Evolutionary conservation across 768 basidiomycete species (phyloP).

Genomic region (Zangia roseola): DNA sequence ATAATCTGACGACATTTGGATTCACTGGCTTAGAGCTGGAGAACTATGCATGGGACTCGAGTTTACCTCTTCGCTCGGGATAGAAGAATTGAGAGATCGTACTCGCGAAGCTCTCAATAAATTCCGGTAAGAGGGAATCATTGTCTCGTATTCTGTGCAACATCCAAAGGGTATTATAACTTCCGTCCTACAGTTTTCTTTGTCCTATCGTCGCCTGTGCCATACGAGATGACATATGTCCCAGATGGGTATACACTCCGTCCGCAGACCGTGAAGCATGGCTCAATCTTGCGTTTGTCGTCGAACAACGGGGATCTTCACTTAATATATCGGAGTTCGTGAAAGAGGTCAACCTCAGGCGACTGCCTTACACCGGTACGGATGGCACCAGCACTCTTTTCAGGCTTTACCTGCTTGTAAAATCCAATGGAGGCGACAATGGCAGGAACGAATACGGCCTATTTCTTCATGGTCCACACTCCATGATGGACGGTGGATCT

Average conservation of each 20-base stretch:
- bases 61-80: slow-evolving; percentile 7
- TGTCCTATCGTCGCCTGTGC: slow-evolving; percentile 19
- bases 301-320: slow-evolving; percentile 13
- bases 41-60: slow-evolving; percentile 19
- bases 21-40: slow-evolving; percentile 9
- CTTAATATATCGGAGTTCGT: slow-evolving; percentile 18
- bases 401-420: slow-evolving; percentile 10
- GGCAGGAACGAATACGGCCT: slow-evolving; percentile 11
- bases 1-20: background rate
- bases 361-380: slow-evolving; percentile 15
- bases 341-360: slow-evolving; percentile 12
- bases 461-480: slow-evolving; percentile 23
- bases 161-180: too few species aligned
- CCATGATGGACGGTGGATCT: slow-evolving; percentile 23
- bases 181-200: slow-evolving; percentile 16
- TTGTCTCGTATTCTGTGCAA: too few species aligned
- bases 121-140: slow-evolving; percentile 22
- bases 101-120: slow-evolving; percentile 15
- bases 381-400: slow-evolving; percentile 1
- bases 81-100: slow-evolving; percentile 8
- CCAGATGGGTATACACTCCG: slow-evolving; percentile 21
- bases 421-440: background rate
- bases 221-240: slow-evolving; percentile 7
- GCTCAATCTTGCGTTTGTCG: slow-evolving; percentile 20
- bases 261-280: slow-evolving; percentile 21